phyloP scores from a whole-genome alignment of 768 basidiomycete species.

The Suillus subluteus region DNA sequence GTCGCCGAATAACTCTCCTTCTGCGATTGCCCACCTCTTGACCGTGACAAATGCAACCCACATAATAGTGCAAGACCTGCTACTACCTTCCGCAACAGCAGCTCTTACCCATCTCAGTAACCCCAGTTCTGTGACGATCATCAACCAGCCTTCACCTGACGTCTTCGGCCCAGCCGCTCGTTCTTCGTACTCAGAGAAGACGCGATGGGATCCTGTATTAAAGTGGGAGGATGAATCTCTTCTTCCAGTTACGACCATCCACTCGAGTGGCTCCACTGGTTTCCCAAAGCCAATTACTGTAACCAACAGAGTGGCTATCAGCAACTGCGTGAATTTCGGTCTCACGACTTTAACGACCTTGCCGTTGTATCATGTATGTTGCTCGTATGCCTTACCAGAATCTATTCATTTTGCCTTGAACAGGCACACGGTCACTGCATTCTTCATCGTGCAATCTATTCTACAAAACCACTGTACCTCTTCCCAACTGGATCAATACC shows the following conservation, averaged over 20 bases:
- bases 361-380: slow-evolving; percentile 38
- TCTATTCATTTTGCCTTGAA: slow-evolving; percentile 1
- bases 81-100: slow-evolving; percentile 18
- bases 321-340: slow-evolving; percentile 38
- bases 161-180: slow-evolving; percentile 23
- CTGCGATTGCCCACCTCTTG: slow-evolving; percentile 50
- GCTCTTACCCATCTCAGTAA: slow-evolving; percentile 24
- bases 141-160: slow-evolving; percentile 25
- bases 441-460: slow-evolving; percentile 47
- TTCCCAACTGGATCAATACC: slow-evolving; percentile 46
- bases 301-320: slow-evolving; percentile 40
- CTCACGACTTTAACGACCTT: slow-evolving; percentile 26
- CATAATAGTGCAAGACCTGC: slow-evolving; percentile 25
- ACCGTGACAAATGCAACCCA: slow-evolving; percentile 25
- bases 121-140: slow-evolving; percentile 24
- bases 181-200: slow-evolving; percentile 23
- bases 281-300: slow-evolving; percentile 48
- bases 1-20: slow-evolving; percentile 48
- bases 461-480: slow-evolving; percentile 44
- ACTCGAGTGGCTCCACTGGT: slow-evolving; percentile 45
- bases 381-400: background rate
- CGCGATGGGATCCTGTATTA: slow-evolving; percentile 23
- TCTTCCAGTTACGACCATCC: slow-evolving; percentile 26
- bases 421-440: slow-evolving; percentile 28
- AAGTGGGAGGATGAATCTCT: slow-evolving; percentile 25